Conservation (phyloP, 331 rosid species). For the Quercus phellos region DNA sequence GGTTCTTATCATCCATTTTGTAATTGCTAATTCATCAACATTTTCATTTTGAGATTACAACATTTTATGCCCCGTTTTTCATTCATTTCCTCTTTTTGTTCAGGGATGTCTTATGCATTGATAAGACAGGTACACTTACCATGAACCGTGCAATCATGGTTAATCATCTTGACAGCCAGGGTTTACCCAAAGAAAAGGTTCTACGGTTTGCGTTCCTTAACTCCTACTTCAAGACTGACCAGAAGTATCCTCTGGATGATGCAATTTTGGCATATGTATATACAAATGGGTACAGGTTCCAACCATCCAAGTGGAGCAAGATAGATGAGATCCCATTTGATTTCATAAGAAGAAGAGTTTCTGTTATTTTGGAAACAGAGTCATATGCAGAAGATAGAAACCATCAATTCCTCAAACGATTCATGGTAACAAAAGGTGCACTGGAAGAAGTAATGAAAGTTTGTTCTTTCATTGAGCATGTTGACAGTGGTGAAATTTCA, state of each 20-base stretch:
- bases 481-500: constrained; percentile 24
- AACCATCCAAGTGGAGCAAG: constrained; percentile 71
- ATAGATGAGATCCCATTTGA: constrained; percentile 82
- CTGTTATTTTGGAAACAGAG: constrained; percentile 58
- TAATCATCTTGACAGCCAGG: constrained; percentile 44
- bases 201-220: constrained; percentile 70
- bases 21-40: background rate
- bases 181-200: constrained; percentile 52
- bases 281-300: constrained; percentile 70
- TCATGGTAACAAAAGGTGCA: constrained; percentile 80
- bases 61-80: background rate
- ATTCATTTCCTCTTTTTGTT: constrained; percentile 3
- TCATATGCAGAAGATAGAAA: constrained; percentile 18
- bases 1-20: background rate
- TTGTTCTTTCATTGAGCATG: constrained; percentile 57
- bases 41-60: background rate
- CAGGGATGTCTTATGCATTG: constrained; percentile 86
- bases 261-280: constrained; percentile 73
- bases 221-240: constrained; percentile 80
- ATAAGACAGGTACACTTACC: constrained; percentile 84
- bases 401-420: constrained; percentile 29
- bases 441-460: constrained; percentile 65
- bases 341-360: constrained; percentile 75
- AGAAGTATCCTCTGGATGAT: constrained; percentile 79
- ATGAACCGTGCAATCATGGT: constrained; percentile 76